Base-by-base conservation (phyloP, 2,329 filamentous ascomycete species). In the Epichloe baconii region DNA sequence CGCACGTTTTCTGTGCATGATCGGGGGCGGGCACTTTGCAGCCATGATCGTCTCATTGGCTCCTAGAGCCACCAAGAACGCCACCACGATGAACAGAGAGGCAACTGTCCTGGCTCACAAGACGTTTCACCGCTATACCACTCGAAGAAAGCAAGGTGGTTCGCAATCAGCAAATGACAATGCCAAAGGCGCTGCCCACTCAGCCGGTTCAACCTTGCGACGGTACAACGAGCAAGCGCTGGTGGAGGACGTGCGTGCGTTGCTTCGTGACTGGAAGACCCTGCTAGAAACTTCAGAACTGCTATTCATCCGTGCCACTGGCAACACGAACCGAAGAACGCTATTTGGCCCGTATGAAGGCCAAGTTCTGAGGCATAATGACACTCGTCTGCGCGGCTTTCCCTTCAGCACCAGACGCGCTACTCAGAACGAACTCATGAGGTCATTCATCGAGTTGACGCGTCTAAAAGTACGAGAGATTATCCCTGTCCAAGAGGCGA, bases 101-200 rank as follows among this genome's bases (percentile, higher is more conserved):
- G 88, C 91, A 5, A 85, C 85, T 0, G 88, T 97, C 0, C 76
- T 96, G 44, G 91, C 89, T 0, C 91, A 97, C 68, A 98, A 98
- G 72, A 96, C 91, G 0, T 98, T 97, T 66, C 94, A 98, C 66
- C 80, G 93, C 52, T 98, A 98, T 64, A 98, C 94, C 0, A 98
- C 93, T 5, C 78, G 93, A 57, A 79, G 93, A 58, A 98, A 98
- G 66, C 93, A 98, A 66, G 93, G 93, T 73, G 93, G 94, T 42
- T 84, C 89, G 11, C 93, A 98, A 66, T 94, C 90, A 3, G 85
- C 91, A 31, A 97, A 89, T 65, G 93, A 98, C 66, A 86, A 88
- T 54, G 80, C 90, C n/a, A 95, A 95, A 64, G 91, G 93, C 14
- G 83, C 85, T 45, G 93, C 93, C 0, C 89, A 97, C 67, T 97